phyloP scores from a whole-genome alignment of 305 asterid genomes.

The Solanum hybrid region DNA sequence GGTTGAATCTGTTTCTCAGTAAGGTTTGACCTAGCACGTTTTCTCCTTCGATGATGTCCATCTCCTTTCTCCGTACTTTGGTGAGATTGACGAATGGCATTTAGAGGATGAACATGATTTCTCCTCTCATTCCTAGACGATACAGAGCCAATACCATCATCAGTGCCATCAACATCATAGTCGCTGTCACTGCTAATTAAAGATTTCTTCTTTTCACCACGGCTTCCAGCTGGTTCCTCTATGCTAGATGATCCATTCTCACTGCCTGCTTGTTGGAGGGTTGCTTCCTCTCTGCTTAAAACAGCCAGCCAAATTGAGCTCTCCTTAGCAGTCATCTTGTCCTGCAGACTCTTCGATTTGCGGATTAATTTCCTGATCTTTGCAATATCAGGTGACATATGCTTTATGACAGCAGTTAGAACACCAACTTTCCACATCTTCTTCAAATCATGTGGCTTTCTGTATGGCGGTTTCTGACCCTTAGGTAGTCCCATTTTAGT shows the following conservation, averaged over 20 bases:
- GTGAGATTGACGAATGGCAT: constrained; percentile 14
- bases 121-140: constrained; percentile 47
- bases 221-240: constrained; percentile 38
- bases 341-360: constrained; percentile 73
- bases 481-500: constrained; percentile 32
- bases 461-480: constrained; percentile 55
- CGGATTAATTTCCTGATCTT: constrained; percentile 44
- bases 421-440: constrained; percentile 78
- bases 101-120: constrained; percentile 19
- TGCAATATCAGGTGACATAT: constrained; percentile 68
- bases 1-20: constrained; percentile 16
- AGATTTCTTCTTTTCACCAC: constrained; percentile 40
- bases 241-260: constrained; percentile 63
- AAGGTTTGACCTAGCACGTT: constrained; percentile 21
- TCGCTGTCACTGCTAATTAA: constrained; percentile 54
- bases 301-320: constrained; percentile 70
- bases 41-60: constrained; percentile 24
- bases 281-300: constrained; percentile 55
- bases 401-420: constrained; percentile 62
- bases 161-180: constrained; percentile 56
- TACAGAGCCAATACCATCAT: constrained; percentile 43
- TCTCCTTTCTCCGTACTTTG: constrained; percentile 23
- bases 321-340: constrained; percentile 84
- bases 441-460: constrained; percentile 71
- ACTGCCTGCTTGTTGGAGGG: constrained; percentile 42